These are phyloP conservation scores for Lophiotrema nucula DNA, from an alignment of 495 filamentous ascomycete genomes.

Conservation along the genomic window DNA sequence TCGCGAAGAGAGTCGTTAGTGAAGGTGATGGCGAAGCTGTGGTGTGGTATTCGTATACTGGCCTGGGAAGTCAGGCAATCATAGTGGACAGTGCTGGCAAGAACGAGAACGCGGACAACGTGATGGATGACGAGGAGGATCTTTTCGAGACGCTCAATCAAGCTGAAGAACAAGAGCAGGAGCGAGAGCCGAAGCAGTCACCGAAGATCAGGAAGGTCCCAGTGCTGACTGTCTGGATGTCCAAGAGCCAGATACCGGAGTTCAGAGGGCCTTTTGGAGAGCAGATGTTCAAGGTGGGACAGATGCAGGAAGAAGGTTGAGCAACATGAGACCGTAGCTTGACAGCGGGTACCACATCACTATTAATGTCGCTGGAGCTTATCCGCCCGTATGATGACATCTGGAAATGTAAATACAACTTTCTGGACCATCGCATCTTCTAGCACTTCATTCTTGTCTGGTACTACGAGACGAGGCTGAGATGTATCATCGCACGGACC, in stretches of 20 bases:
- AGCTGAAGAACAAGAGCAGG: not conserved
- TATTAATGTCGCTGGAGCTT: no score
- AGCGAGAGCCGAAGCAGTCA: not conserved
- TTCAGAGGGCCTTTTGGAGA: conserved; percentile 23
- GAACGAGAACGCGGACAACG: not conserved
- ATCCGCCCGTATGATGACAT: no score
- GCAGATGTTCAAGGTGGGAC: conserved; percentile 9
- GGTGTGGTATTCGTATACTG: conserved; percentile 16
- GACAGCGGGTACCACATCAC: no score
- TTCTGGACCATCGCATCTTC: no score
- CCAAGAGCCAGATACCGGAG: conserved; percentile 6
- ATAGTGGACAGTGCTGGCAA: not conserved
- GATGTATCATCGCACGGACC: no score
- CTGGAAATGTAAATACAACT: no score
- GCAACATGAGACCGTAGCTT: no score
- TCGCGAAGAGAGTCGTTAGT: conserved; percentile 14
- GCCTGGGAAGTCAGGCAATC: not conserved
- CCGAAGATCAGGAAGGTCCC: conserved; percentile 5
- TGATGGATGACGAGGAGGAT: not conserved
- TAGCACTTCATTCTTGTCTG: no score
- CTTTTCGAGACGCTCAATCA: not conserved
- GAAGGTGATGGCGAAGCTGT: not conserved
- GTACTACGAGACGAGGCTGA: no score
- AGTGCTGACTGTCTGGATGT: conserved; percentile 22
- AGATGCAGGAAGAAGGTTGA: no score